phyloP scores from a whole-genome alignment of 495 filamentous ascomycete genomes.

The Antarctomyces pellizariae region DNA sequence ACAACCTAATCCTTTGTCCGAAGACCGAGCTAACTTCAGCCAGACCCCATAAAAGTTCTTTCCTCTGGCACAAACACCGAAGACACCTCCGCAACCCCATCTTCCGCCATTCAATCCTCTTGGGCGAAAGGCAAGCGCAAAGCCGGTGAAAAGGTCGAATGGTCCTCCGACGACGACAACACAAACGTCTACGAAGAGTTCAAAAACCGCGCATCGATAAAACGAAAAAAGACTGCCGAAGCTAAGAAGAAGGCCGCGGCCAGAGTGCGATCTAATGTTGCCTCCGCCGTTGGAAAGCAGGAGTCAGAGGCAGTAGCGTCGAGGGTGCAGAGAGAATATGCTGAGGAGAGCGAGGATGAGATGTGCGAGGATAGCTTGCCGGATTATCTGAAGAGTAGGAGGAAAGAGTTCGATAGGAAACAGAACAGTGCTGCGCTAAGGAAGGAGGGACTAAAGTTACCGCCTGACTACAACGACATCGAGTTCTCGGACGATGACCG shows the following conservation, averaged over 20 bases:
- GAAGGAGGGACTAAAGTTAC: slow-evolving; percentile 47
- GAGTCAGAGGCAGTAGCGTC: slow-evolving; percentile 4
- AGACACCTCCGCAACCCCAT: no score
- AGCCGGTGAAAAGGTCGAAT: slow-evolving; percentile 14
- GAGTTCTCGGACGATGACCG: slow-evolving; percentile 74
- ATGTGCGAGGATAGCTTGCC: slow-evolving; percentile 17
- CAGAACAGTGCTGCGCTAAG: slow-evolving; percentile 29
- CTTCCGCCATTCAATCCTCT: no score
- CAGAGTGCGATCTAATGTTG: no score
- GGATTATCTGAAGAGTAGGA: slow-evolving; percentile 24
- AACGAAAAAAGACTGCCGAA: slow-evolving; percentile 7
- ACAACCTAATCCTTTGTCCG: no score
- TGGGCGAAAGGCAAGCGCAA: slow-evolving; percentile 7
- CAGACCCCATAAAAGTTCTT: no score
- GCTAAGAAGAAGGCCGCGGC: slow-evolving; percentile 12
- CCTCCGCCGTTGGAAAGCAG: no score
- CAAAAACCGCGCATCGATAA: slow-evolving; percentile 12
- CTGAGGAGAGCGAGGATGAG: slow-evolving; percentile 10
- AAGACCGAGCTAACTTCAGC: no score
- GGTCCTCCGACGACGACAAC: slow-evolving; percentile 18
- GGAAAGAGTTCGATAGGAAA: slow-evolving; percentile 35
- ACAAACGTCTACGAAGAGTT: slow-evolving; percentile 15
- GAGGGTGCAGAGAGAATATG: slow-evolving; percentile 4
- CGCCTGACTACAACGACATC: slow-evolving; percentile 59
- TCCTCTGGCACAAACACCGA: no score